Base-by-base conservation (phyloP, 1,139 yeast genomes). In the Nakaseomyces nivariensis region DNA sequence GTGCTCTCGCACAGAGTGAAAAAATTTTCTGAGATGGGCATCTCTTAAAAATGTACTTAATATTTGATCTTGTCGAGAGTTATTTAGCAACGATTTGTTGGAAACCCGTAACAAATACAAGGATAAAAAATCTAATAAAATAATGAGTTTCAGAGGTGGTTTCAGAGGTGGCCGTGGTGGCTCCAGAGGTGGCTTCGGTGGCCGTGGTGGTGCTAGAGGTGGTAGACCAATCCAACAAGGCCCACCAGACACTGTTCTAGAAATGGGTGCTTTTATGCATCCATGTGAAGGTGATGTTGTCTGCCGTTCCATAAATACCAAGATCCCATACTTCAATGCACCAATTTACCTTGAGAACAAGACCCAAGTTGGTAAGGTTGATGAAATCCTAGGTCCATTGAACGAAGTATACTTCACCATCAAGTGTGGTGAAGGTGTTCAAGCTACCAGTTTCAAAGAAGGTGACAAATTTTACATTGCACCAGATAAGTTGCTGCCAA, bases 251-350 rank as follows among this genome's bases (percentile, higher is more conserved):
- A 75, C 82, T 51, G 97, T 85, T 40, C 77, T 86, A 62, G 98
- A 92, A 72, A 86, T 94, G 95, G 99, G 99, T 53, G 68, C 85
- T 25, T 94, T 89, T 68, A 63, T 88, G 70, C 96, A 90, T 69
- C 78, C 95, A 11, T 90, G 96, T 69, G 99, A 94, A 72, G 97
- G 96, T 54, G 98, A 94, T 66, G 85, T 94, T 67, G 95, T 94
- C 50, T 92, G 97, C 74, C 88, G 92, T 66, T 88, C 97, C 47
- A 86, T 86, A 64, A 92, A 92, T 70, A 80, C 87, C 54, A 92
- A 92, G 75, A 78, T 94, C 59, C 99, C 99, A 62, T 94, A 92
- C 71, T 94, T 94, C 79, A 94, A 94, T 72, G 99, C 99, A 31
- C 98, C 98, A 67, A 90, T 94, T 66, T 94, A 85, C 69, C 79